Evolutionary conservation across 2,329 filamentous ascomycete genomes (phyloP), one percentile per base, ranked within the genome.

Genomic region (Fusarium sp.): DNA sequence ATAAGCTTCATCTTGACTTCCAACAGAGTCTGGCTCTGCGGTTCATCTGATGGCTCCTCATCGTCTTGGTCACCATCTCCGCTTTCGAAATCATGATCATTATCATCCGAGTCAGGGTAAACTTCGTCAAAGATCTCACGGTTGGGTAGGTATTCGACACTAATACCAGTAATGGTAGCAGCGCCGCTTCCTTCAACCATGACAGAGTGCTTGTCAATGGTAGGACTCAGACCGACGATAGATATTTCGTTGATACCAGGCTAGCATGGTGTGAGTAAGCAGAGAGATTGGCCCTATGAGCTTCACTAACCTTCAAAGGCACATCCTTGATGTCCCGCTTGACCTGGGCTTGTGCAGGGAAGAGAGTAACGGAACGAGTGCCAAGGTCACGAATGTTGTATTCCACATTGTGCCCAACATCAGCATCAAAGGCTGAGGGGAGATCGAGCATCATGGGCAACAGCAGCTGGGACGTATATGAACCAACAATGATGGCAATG

Each of bases 301-400:
- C 38, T 67, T 46, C 61, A 53, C 49, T 53, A 16, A 78, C 77
- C 62, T 76, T 75, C 38, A 79, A 72, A 43, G 68, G 59, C 18
- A 91, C 80, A 68, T 86, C 79, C 61, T 84, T 85, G 74, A 92
- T 84, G 56, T 90, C 87, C 27, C 89, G 84, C 15, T 86, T 83
- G 30, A 92, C 78, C 49, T 90, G 88, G 3, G 90, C 90, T 67
- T 86, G 82, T 3, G 82, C 82, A 0, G 90, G 89, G 63, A 90
- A 91, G 43, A 92, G 83, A 0, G 86, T 89, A 18, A 92, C 89
- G 1, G 85, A 86, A 52, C 86, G 86, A 34, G 90, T 91, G 11
- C 80, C 74, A 30, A 91, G 80, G 51, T 89, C 84, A 45, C 85
- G 84, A 65, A 91, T 77, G 32, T 83, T 83, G 76, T 88, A 89